phyloP scores from a whole-genome alignment of 768 basidiomycete genomes.

The Leccinum arenicola region DNA sequence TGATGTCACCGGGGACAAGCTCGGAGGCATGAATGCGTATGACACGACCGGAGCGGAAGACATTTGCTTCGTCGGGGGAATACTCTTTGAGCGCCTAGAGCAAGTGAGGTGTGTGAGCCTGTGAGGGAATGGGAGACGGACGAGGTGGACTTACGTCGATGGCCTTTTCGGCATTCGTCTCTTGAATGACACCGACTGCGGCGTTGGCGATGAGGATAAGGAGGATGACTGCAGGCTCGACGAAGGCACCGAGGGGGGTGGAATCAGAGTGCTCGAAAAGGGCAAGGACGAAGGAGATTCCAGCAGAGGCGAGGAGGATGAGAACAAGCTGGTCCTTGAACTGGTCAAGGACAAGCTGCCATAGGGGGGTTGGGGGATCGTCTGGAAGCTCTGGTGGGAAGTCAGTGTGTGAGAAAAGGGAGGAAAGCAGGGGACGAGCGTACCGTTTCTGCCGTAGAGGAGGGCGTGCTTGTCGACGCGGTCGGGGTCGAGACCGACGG shows the following conservation, averaged over 20 bases:
- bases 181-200: conserved; percentile 96
- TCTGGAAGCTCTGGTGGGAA: conserved; percentile 77
- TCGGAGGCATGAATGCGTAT: conserved; percentile 79
- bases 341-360: conserved; percentile 96
- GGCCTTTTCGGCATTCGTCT: conserved; percentile 92
- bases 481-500: conserved; percentile 58
- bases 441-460: conserved; percentile 86
- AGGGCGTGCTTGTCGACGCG: conserved; percentile 73
- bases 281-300: conserved; percentile 90
- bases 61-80: conserved; percentile 95
- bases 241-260: conserved; percentile 78
- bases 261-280: conserved; percentile 77
- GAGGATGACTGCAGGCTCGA: conserved; percentile 93
- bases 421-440: conserved; percentile 12
- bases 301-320: conserved; percentile 91
- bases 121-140: background rate
- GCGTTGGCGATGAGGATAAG: conserved; percentile 96
- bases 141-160: conserved; percentile 74
- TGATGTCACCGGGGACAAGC: conserved; percentile 93
- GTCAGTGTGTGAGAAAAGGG: background rate
- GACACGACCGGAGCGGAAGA: conserved; percentile 68
- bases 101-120: background rate
- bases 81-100: conserved; percentile 91
- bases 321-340: conserved; percentile 99
- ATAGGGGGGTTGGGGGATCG: conserved; percentile 85